Evolutionary conservation across 768 basidiomycete species (phyloP), one percentile per base, ranked within the genome.

Genomic region (Naematelia encephala): DNA sequence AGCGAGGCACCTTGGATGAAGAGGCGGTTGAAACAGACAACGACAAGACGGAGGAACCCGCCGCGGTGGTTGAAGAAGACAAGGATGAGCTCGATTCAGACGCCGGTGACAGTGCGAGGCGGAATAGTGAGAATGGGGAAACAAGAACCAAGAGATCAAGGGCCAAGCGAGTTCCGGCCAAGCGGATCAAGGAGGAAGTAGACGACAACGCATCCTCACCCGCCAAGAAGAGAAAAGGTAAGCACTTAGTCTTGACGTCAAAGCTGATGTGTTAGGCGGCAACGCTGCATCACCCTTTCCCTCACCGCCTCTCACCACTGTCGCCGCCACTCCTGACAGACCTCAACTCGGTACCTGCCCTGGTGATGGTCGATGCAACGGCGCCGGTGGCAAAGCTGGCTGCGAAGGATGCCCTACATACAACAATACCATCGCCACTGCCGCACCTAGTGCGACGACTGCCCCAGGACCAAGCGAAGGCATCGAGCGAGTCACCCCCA

Each of bases 281-380:
- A 39, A 39, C n/a, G n/a, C n/a, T 39, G 60, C 30, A n/a, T 62
- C 68, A 1, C 62, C 66, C 29, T 56, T 67, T 12, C 64, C 63
- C 10, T 66, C 66, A 10, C 66, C 69, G 8, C 67, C 64, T 12
- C 68, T 55, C 30, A 61, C 65, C 2, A 54, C 52, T 4, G 59
- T 43, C 29, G 29, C 51, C 51, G 51, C 51, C n/a, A 19, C 25
- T 16, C 25, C 51, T n/a, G 51, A 52, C 19, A 29, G 61, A 28
- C 76, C 78, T 0, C 59, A 69, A 1, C 63, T 70, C 1, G 80
- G 80, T 1, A 93, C 93, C n/a, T 99, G 96, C 78, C 96, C 96
- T 2, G 96, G 96, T 57, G 96, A 97, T 79, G 96, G 96, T 29
- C 84, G 90, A 67, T 99, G 96, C 79, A 91, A 99, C 79, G 96